Evolutionary conservation across 805 yeast genomes (phyloP).

Genomic region (Candida alai): DNA sequence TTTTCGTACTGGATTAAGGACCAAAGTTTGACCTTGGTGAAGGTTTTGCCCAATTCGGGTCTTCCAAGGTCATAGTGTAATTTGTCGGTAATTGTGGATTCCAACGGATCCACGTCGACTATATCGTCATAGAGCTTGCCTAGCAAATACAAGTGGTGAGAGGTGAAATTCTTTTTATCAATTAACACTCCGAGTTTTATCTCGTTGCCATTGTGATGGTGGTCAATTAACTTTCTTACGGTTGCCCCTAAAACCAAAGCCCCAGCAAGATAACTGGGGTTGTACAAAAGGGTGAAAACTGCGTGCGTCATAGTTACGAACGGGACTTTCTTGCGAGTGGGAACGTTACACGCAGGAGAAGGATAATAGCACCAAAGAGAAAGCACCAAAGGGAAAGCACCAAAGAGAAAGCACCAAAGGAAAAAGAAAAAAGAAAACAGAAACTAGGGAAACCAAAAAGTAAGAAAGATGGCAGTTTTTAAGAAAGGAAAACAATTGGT

Average conservation of each 20-base stretch:
- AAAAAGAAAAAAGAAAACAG: too few relatives aligned
- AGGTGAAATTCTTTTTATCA: constrained; percentile 24
- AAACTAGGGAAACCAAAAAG: too few relatives aligned
- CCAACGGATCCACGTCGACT: constrained; percentile 23
- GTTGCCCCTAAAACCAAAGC: constrained; percentile 48
- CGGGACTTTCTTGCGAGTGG: too few relatives aligned
- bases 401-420: too few relatives aligned
- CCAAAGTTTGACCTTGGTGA: constrained; percentile 60
- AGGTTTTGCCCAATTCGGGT: constrained; percentile 50
- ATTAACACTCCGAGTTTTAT: constrained; percentile 28
- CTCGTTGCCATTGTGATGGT: constrained; percentile 3
- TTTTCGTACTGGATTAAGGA: constrained; percentile 39
- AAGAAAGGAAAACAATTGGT: too few relatives aligned
- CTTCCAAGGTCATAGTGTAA: constrained; percentile 38
- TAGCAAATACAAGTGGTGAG: constrained; percentile 25
- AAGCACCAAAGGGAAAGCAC: too few relatives aligned
- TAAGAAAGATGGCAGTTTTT: too few relatives aligned
- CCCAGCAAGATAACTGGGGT: constrained; percentile 54
- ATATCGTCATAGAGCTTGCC: constrained; percentile 25
- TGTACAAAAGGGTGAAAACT: constrained; percentile 47
- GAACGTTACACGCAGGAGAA: too few relatives aligned
- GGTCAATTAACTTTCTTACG: constrained; percentile 15
- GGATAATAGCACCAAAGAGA: too few relatives aligned
- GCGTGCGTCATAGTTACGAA: constrained; percentile 34
- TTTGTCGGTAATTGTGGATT: constrained; percentile 22